Base-by-base conservation (phyloP, 2,329 filamentous ascomycete genomes). In the Fusarium sp. region DNA sequence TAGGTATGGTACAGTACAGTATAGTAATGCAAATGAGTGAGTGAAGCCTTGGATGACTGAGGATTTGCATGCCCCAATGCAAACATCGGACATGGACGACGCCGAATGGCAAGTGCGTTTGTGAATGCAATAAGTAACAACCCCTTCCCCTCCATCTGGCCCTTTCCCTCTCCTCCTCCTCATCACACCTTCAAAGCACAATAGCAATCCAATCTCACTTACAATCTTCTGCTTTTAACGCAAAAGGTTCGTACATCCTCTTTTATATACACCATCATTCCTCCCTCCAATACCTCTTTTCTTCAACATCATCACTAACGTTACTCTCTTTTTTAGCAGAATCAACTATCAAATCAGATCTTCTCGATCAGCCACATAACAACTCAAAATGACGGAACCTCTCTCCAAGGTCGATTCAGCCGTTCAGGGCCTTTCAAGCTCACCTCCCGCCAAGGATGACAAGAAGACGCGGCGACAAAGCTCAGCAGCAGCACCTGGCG, bases 331-430 rank as follows among this genome's bases (percentile, higher is more conserved):
- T 66, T 40, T 35, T 49, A 70, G 72, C 73, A 75, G 71, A 71
- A 67, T 18, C 56, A 64, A 35, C 50, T 60, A 67, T 61, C 60
- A 18, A 69, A 62, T 43, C 32, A 66, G 76, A 76, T 75, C 72
- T 69, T 47, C 40, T 64, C 57, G 75, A 76, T 77, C 76, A 73
- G 60, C 33, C 60, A 64, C 68, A 77, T 46, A 73, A 64, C 43
- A 47, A 69, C 57, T 58, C 56, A 62, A 66, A 73, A 84, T 83
- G 82, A 78, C 81, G 72, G 82, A 84, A 83, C 89, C 92, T 79
- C 90, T 97, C 82, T 89, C 89, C 85, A 97, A 97, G 88, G 91
- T 97, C 86, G 95, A 98, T 85, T 97, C 95, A 69, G 94, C 94
- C 86, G 91, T 97, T 81, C 91, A 94, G 81, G 94, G 94, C 83